Conservation (phyloP, 2,329 filamentous ascomycete genomes). For the Pseudocercospora cruenta region DNA sequence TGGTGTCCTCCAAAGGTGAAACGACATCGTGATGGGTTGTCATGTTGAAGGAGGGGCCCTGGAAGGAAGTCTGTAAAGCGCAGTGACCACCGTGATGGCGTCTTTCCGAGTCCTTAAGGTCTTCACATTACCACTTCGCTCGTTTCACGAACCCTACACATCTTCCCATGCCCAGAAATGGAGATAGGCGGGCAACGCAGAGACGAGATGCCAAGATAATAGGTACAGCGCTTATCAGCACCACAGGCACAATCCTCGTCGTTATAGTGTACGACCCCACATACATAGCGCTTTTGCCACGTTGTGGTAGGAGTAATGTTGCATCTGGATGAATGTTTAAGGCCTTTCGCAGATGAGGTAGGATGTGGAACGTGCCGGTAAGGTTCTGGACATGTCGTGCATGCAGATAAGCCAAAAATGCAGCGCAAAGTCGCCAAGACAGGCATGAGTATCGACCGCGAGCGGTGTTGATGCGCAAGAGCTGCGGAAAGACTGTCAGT, state of each 20-base stretch:
- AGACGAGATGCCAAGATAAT: conserved; percentile 7
- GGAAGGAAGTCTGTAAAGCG: neutral
- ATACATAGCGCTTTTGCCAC: neutral
- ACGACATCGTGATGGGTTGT: neutral
- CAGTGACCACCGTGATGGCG: neutral
- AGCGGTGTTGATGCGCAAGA: no score
- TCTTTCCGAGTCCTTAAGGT: neutral
- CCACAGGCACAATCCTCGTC: neutral
- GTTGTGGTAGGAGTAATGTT: neutral
- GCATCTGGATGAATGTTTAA: neutral
- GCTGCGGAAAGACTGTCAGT: no score
- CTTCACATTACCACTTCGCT: neutral
- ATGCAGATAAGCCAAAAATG: neutral
- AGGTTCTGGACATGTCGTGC: neutral
- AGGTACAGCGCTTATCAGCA: neutral
- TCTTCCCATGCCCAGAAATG: neutral
- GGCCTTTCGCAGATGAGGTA: neutral
- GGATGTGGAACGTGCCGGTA: neutral
- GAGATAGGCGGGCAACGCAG: conserved; percentile 1
- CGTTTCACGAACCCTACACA: neutral
- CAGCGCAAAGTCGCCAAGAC: neutral
- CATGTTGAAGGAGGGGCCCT: neutral
- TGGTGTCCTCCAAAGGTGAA: neutral
- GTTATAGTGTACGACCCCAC: conserved; percentile 1
- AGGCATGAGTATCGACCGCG: no score